Conservation (phyloP, 202 grass and related monocot species). For the Schoenoplectus tabernaemontani region DNA sequence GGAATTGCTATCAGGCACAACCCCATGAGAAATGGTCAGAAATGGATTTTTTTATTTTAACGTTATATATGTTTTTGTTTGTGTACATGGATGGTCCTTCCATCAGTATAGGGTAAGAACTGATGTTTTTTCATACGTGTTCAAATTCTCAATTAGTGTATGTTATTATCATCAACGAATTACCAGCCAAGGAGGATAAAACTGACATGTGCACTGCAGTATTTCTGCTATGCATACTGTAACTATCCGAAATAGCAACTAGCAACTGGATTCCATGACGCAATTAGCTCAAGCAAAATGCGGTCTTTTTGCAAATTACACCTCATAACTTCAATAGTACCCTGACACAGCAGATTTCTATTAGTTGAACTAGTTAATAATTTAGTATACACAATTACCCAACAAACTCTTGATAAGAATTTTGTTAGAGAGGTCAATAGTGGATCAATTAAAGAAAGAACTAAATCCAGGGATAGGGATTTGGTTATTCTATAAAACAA, state of each 20-base stretch:
- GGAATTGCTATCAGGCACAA: conserved; percentile 70
- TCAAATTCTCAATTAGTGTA: neutral
- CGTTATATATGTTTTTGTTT: conserved; percentile 1
- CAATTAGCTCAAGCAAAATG: neutral
- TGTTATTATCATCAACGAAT: neutral
- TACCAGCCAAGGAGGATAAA: neutral
- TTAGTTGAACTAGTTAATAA: too few species aligned
- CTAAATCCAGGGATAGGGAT: neutral
- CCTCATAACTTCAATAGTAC: too few species aligned
- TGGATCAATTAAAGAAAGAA: too few species aligned
- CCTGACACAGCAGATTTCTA: too few species aligned
- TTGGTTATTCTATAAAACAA: neutral
- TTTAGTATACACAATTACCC: too few species aligned
- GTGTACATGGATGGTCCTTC: neutral
- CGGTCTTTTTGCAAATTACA: too few species aligned
- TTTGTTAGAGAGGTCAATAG: too few species aligned
- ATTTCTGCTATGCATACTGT: neutral
- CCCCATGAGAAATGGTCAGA: conserved; percentile 22
- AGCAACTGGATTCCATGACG: neutral
- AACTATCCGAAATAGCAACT: neutral
- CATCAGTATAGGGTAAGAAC: neutral
- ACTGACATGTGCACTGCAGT: neutral
- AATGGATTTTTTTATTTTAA: conserved; percentile 8
- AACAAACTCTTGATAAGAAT: too few species aligned
- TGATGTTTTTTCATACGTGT: neutral